Evolutionary conservation across 2,329 filamentous ascomycete species (phyloP).

Genomic region (Diaporthe australafricana): DNA sequence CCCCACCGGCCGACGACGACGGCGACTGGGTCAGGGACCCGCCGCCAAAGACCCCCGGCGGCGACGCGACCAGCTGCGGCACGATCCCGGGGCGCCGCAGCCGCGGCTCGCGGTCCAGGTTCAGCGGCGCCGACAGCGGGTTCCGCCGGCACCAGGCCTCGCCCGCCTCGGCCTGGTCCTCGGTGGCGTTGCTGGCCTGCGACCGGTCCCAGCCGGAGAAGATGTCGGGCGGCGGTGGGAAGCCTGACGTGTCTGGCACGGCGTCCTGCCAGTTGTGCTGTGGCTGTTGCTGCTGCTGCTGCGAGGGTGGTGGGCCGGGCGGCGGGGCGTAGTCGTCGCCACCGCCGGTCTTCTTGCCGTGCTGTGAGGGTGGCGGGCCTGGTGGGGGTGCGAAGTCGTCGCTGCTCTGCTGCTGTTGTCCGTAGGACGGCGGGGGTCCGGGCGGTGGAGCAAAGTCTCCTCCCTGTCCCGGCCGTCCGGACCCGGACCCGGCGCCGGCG

Average conservation of each 20-base stretch:
- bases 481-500: constrained; percentile 46
- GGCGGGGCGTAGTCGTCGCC: constrained; percentile 44
- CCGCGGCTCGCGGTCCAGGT: constrained; percentile 57
- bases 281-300: constrained; percentile 38
- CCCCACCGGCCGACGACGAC: constrained; percentile 64
- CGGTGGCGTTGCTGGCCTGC: constrained; percentile 76
- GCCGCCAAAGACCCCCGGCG: constrained; percentile 50
- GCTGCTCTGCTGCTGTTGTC: constrained; percentile 13
- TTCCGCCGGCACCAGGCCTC: constrained; percentile 73
- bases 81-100: background rate
- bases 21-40: constrained; percentile 58
- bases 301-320: constrained; percentile 49
- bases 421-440: constrained; percentile 32
- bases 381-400: constrained; percentile 35
- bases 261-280: constrained; percentile 78
- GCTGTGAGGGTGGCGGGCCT: constrained; percentile 34
- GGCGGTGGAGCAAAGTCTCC: constrained; percentile 36
- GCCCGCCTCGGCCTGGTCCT: constrained; percentile 72
- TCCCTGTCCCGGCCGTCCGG: background rate
- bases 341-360: background rate
- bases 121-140: constrained; percentile 66
- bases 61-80: constrained; percentile 66
- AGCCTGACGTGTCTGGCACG: constrained; percentile 78
- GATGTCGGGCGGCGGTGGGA: constrained; percentile 79
- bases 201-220: constrained; percentile 73